These are phyloP conservation scores for Rugiboletus extremiorientalis DNA, from an alignment of 1,284 basidiomycete species.

Conservation along the genomic window DNA sequence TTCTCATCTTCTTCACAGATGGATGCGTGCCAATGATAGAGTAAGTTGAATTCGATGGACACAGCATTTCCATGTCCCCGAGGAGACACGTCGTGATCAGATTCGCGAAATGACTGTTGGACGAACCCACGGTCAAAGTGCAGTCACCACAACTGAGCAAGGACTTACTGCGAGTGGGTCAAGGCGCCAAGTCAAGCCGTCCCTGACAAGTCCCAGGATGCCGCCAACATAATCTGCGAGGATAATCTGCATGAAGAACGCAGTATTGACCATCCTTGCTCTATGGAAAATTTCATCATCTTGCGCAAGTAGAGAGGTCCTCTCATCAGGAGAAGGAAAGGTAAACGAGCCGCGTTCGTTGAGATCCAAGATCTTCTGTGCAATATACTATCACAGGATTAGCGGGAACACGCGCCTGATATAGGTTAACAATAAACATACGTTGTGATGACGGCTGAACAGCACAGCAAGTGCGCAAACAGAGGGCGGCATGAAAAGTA, in stretches of 20 bases:
- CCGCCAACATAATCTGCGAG: slow-evolving; percentile 63
- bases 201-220: slow-evolving; percentile 49
- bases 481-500: slow-evolving; percentile 77
- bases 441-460: slow-evolving; percentile 75
- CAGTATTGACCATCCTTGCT: slow-evolving; percentile 73
- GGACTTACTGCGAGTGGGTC: slow-evolving; percentile 44
- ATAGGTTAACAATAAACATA: slow-evolving; percentile 30
- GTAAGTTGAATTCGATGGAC: slow-evolving; percentile 72
- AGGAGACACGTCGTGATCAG: slow-evolving; percentile 36
- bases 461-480: slow-evolving; percentile 68
- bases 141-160: neutral
- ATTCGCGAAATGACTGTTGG: slow-evolving; percentile 25
- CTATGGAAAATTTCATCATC: slow-evolving; percentile 79
- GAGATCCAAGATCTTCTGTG: slow-evolving; percentile 64
- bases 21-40: slow-evolving; percentile 77
- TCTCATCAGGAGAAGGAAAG: slow-evolving; percentile 23
- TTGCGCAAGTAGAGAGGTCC: slow-evolving; percentile 41
- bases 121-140: neutral
- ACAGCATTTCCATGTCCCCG: slow-evolving; percentile 72
- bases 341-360: slow-evolving; percentile 58
- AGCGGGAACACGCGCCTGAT: neutral
- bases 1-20: slow-evolving; percentile 57
- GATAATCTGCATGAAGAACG: slow-evolving; percentile 70
- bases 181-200: slow-evolving; percentile 47
- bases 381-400: slow-evolving; percentile 55